Evolutionary conservation across 1,284 basidiomycete species (phyloP), one percentile per base, ranked within the genome.

Genomic region (Leccinum huronense): DNA sequence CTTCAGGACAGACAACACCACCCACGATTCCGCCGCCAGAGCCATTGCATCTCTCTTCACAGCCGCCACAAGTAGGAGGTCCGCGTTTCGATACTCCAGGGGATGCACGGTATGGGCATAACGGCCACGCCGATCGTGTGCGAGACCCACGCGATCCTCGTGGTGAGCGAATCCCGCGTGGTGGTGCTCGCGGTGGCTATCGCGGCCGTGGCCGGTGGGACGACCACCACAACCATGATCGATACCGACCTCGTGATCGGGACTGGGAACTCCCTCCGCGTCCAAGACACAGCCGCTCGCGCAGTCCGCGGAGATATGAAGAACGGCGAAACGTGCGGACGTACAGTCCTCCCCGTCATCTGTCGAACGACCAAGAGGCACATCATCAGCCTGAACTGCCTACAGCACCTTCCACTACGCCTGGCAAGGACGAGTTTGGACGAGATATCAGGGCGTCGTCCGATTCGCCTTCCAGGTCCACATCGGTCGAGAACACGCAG

Each of bases 391-490:
- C 70, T 62, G 67, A 73, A 57, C 64, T 68, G 64, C 65, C 71
- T 65, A 69, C 67, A 27, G 53, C 71, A 51, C 69, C 66, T 62
- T 57, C 70, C 57, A 72, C 68, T 68, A 75, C 77, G 66, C 65
- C 76, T 36, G 84, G 79, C 65, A 90, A 86, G 75, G 90, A 93
- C 81, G 90, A 93, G 75, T 93, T 93, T 75, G 90, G 91, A 69
- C 84, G 91, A 71, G 90, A 92, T 74, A 82, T 91, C 71, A 82
- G 90, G 71, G 78, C 81, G 40, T 74, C 77, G 62, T 84, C 85
- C 42, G 59, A 54, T 38, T 71, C 68, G 57, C 74, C 71, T 45
- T 68, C 70, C 34, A 69, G 68, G 64, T 63, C 73, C 27, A 63
- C 67, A 65, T 72, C 78, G 36, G 76, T 79, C 59, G 76, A 75